Conservation (phyloP, 495 filamentous ascomycete genomes). For the Hypoxylon crocopeplum region DNA sequence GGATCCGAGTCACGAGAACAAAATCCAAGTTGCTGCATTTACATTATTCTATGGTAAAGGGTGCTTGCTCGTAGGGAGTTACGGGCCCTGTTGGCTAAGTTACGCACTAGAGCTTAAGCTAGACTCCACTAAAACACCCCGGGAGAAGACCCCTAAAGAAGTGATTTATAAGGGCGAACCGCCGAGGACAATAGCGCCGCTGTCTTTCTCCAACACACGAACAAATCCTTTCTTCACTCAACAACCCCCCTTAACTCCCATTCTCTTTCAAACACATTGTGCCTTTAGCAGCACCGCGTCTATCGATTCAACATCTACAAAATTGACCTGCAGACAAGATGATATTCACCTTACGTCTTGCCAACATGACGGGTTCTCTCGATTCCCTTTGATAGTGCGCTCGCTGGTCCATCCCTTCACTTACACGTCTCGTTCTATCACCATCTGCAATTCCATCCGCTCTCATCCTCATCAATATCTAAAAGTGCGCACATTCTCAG, state of each 20-base stretch:
- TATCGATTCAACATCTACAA: constrained; percentile 2
- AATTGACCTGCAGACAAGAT: constrained; percentile 12
- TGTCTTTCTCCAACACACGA: neutral
- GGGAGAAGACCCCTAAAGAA: constrained; percentile 17
- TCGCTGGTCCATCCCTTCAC: neutral
- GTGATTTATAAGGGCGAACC: too few species aligned
- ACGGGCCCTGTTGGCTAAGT: too few species aligned
- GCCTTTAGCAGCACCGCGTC: too few species aligned
- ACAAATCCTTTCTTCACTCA: constrained; percentile 1
- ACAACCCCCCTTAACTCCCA: too few species aligned
- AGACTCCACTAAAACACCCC: constrained; percentile 11
- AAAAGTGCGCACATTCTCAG: neutral
- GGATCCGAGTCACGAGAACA: neutral
- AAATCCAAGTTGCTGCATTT: too few species aligned
- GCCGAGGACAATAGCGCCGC: too few species aligned
- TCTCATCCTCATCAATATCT: neutral
- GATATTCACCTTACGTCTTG: constrained; percentile 15
- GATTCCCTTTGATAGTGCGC: constrained; percentile 29
- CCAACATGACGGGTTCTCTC: constrained; percentile 26
- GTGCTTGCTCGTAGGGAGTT: too few species aligned
- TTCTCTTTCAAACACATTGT: neutral
- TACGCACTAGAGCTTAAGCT: neutral
- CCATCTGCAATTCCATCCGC: neutral
- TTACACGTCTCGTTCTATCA: neutral
- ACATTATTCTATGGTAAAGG: too few species aligned